Evolutionary conservation across 148 eudicot genomes (phyloP).

Genomic region (Amaranthus hypochondriacus): DNA sequence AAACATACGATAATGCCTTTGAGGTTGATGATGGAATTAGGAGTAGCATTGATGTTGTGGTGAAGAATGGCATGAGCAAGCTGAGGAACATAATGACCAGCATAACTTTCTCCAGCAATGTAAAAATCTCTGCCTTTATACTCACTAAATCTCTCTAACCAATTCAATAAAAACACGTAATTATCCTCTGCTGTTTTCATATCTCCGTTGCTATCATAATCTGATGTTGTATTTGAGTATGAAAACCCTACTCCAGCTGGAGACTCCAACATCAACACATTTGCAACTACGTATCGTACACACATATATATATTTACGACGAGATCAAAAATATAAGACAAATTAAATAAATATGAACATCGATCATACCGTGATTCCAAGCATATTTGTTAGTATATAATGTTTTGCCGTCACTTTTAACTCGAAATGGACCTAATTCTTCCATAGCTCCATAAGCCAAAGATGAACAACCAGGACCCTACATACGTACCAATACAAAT

Average conservation of each 20-base stretch:
- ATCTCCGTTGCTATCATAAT: slow-evolving; percentile 46
- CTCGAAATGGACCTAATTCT: slow-evolving; percentile 78
- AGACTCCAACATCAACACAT: slow-evolving; percentile 74
- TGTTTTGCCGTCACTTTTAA: slow-evolving; percentile 76
- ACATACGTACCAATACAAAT: neutral
- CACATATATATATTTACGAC: neutral
- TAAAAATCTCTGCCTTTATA: slow-evolving; percentile 60
- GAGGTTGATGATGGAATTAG: slow-evolving; percentile 45
- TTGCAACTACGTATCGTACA: slow-evolving; percentile 42
- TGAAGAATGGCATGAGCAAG: slow-evolving; percentile 62
- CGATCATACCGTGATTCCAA: slow-evolving; percentile 61
- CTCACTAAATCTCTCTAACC: slow-evolving; percentile 72
- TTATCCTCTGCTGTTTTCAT: slow-evolving; percentile 50
- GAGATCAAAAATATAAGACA: too few species aligned
- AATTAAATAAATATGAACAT: too few species aligned
- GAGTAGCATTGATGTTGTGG: slow-evolving; percentile 35
- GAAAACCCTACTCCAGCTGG: slow-evolving; percentile 87
- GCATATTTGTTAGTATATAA: slow-evolving; percentile 49
- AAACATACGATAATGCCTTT: slow-evolving; percentile 63
- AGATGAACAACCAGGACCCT: slow-evolving; percentile 94
- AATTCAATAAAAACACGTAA: slow-evolving; percentile 55
- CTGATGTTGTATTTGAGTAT: slow-evolving; percentile 56
- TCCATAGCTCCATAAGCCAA: slow-evolving; percentile 80
- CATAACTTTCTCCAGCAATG: slow-evolving; percentile 77
- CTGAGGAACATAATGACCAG: slow-evolving; percentile 80